Evolutionary conservation across 768 basidiomycete genomes (phyloP).

Genomic region (Leccinum pellstonianum): DNA sequence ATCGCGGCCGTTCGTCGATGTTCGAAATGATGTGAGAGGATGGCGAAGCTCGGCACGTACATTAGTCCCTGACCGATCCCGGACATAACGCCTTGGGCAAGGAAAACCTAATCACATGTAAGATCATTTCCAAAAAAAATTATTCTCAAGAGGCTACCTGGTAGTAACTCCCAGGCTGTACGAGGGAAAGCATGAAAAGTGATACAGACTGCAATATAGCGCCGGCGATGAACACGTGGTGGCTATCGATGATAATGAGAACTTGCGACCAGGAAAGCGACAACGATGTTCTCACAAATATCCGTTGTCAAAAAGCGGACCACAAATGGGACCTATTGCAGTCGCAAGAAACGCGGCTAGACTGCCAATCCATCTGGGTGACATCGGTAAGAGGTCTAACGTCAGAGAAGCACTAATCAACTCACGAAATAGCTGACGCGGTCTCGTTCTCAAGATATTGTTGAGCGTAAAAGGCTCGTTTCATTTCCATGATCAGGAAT

Average conservation of each 20-base stretch:
- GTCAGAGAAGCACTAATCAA: background rate
- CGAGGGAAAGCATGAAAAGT: constrained; percentile 40
- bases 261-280: background rate
- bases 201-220: constrained; percentile 28
- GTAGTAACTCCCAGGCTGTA: constrained; percentile 34
- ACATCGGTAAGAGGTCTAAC: background rate
- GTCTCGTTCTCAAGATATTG: constrained; percentile 22
- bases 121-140: background rate
- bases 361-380: constrained; percentile 29
- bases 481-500: background rate
- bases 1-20: constrained; percentile 41
- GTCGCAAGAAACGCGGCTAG: constrained; percentile 17
- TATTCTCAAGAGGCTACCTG: constrained; percentile 24
- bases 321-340: constrained; percentile 24
- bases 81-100: constrained; percentile 43
- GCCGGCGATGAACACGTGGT: constrained; percentile 20
- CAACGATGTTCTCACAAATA: constrained; percentile 24
- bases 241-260: background rate
- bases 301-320: constrained; percentile 27
- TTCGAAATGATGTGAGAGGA: constrained; percentile 47
- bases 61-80: constrained; percentile 45
- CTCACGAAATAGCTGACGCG: constrained; percentile 27
- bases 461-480: constrained; percentile 24
- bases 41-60: constrained; percentile 43
- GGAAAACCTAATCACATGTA: constrained; percentile 33